Evolutionary conservation across 2,329 filamentous ascomycete genomes (phyloP).

Genomic region (Stachybotrys chlorohalonatus): DNA sequence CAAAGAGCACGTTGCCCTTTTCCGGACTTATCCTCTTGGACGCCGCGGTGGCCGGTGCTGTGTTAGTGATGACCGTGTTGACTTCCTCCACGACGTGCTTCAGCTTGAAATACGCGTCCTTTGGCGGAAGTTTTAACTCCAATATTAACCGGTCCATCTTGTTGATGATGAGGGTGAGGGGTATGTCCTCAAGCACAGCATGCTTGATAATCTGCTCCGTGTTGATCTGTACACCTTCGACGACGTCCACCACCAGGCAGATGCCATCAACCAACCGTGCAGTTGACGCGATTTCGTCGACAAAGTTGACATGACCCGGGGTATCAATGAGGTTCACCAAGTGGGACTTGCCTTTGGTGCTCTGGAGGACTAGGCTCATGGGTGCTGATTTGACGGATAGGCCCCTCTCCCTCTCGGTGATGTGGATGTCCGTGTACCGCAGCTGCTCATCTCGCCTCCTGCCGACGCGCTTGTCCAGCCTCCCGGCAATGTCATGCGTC

Average conservation of each 20-base stretch:
- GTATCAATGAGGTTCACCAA: conserved; percentile 93
- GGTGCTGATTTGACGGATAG: conserved; percentile 87
- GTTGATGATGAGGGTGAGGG: conserved; percentile 85
- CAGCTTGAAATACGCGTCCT: conserved; percentile 96
- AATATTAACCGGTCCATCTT: conserved; percentile 95
- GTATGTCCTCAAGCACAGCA: conserved; percentile 80
- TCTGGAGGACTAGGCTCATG: conserved; percentile 87
- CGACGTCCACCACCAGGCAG: conserved; percentile 87
- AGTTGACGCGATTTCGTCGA: conserved; percentile 88
- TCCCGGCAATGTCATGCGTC: conserved; percentile 78
- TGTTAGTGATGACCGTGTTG: conserved; percentile 88
- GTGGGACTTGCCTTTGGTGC: conserved; percentile 87
- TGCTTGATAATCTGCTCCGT: conserved; percentile 97
- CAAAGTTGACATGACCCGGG: conserved; percentile 96
- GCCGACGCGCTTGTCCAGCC: conserved; percentile 71
- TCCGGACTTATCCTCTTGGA: conserved; percentile 81
- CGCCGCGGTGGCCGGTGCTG: conserved; percentile 71
- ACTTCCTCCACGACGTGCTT: conserved; percentile 99
- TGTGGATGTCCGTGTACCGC: conserved; percentile 87
- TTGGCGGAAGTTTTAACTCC: conserved; percentile 87
- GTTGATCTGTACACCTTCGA: conserved; percentile 98
- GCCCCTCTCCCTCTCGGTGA: conserved; percentile 81
- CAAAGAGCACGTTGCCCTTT: conserved; percentile 96
- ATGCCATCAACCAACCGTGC: conserved; percentile 84
- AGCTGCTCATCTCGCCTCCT: conserved; percentile 81